Percentiles rank a stretch among this genome's conserved stretches.
These are phyloP conservation scores for Gentiana dahurica DNA, from an alignment of 257 asterid genomes.

Conservation along the genomic window DNA sequence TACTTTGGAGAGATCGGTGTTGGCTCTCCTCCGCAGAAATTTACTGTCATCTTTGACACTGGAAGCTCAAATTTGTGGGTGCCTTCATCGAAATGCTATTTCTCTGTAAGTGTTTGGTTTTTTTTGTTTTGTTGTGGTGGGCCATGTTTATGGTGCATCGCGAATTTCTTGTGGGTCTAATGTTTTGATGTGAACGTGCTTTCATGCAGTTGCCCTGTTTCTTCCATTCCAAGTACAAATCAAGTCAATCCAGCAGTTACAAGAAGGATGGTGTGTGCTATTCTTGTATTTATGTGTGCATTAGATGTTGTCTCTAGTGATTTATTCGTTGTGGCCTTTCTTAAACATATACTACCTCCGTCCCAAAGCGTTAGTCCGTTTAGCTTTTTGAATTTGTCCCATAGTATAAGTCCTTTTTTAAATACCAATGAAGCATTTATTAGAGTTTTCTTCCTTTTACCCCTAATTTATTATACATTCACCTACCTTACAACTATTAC, in stretches of 20 bases:
- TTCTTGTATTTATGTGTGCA: background rate
- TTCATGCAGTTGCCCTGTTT: conserved; percentile 64
- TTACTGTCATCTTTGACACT: conserved; percentile 88
- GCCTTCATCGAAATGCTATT: conserved; percentile 84
- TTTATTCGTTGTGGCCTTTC: background rate
- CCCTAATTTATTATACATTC: too few species aligned
- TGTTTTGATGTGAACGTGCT: conserved; percentile 3
- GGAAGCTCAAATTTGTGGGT: conserved; percentile 99
- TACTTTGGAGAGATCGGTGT: conserved; percentile 90
- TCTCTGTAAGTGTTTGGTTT: conserved; percentile 53
- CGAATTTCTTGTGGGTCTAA: background rate
- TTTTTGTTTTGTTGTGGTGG: too few species aligned
- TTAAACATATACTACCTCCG: too few species aligned
- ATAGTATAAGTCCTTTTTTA: too few species aligned
- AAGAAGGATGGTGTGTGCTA: conserved; percentile 62
- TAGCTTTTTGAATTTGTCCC: too few species aligned
- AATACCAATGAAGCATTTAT: too few species aligned
- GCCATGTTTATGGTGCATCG: background rate
- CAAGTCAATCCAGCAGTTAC: conserved; percentile 63
- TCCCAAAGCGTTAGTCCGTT: too few species aligned
- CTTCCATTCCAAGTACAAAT: conserved; percentile 77
- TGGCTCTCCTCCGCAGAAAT: conserved; percentile 83
- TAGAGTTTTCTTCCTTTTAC: too few species aligned
- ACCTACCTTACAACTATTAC: too few species aligned
- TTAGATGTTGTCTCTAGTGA: background rate